phyloP scores from a whole-genome alignment of 2,329 filamentous ascomycete species.

The Scedosporium aurantiacum region DNA sequence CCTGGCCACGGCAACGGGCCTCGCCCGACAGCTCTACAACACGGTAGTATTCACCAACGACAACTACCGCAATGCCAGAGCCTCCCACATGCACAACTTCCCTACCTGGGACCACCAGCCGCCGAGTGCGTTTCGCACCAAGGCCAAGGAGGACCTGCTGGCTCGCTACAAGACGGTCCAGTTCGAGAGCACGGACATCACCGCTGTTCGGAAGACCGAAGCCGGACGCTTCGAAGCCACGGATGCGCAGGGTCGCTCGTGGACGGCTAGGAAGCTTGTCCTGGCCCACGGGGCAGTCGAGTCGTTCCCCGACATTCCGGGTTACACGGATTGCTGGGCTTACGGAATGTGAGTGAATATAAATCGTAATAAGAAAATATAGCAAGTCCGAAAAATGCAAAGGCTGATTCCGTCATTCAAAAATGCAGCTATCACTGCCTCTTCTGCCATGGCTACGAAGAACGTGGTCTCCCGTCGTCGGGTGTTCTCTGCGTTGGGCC shows the following conservation, averaged over 20 bases:
- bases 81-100: constrained; percentile 37
- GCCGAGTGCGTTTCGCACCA: constrained; percentile 23
- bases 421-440: constrained; percentile 43
- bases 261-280: constrained; percentile 39
- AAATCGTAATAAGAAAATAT: neutral
- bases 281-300: constrained; percentile 44
- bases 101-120: constrained; percentile 26
- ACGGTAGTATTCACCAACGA: constrained; percentile 38
- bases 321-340: constrained; percentile 45
- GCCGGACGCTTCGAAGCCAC: constrained; percentile 22
- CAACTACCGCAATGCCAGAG: constrained; percentile 36
- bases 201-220: constrained; percentile 17
- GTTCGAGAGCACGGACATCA: constrained; percentile 18
- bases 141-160: constrained; percentile 21
- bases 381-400: too few species aligned
- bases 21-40: constrained; percentile 37
- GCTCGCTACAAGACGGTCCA: constrained; percentile 23
- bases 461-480: constrained; percentile 32
- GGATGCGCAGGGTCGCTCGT: constrained; percentile 30
- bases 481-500: constrained; percentile 34
- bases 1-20: constrained; percentile 31
- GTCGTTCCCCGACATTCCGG: constrained; percentile 35
- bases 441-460: constrained; percentile 50
- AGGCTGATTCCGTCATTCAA: too few species aligned
- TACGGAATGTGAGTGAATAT: constrained; percentile 30